Percentiles rank a stretch among this genome's conserved stretches.
Conservation (phyloP, 2,329 filamentous ascomycete genomes). For the Diplocarpon mali region DNA sequence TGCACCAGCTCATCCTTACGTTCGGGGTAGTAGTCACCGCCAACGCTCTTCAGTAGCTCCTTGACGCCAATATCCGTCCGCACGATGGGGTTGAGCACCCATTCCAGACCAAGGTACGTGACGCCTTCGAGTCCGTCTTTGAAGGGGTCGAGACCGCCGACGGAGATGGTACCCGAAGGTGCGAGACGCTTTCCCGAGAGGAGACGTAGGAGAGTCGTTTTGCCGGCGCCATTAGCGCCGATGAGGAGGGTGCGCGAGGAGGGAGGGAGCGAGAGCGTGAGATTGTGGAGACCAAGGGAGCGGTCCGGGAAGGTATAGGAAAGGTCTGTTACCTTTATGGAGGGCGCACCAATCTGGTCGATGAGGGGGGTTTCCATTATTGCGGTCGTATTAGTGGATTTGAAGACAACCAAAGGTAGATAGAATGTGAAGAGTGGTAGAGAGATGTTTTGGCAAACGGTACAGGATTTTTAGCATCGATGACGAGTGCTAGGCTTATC, state of each 20-base stretch:
- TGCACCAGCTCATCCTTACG: slow-evolving; percentile 76
- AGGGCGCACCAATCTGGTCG: slow-evolving; percentile 19
- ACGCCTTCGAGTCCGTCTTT: slow-evolving; percentile 82
- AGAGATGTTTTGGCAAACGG: not conserved
- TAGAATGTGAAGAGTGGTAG: not conserved
- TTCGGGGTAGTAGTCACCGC: slow-evolving; percentile 70
- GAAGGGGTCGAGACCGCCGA: slow-evolving; percentile 86
- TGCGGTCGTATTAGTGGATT: not conserved
- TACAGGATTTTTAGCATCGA: not conserved
- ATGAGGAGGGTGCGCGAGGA: slow-evolving; percentile 84
- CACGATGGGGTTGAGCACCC: slow-evolving; percentile 95
- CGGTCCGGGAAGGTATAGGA: slow-evolving; percentile 86
- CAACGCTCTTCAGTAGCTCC: slow-evolving; percentile 75
- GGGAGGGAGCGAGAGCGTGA: slow-evolving; percentile 66
- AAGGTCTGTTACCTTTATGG: slow-evolving; percentile 61
- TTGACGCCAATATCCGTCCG: slow-evolving; percentile 87
- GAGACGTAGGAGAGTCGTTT: slow-evolving; percentile 86
- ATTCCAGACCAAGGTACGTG: slow-evolving; percentile 93
- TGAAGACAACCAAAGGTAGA: not conserved
- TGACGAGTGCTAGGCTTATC: not conserved
- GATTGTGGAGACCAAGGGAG: slow-evolving; percentile 62
- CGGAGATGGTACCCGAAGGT: slow-evolving; percentile 59
- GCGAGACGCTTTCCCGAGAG: slow-evolving; percentile 92
- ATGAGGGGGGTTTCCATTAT: slow-evolving; percentile 1
- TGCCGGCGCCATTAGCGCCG: slow-evolving; percentile 93